Evolutionary conservation across 768 basidiomycete species (phyloP).

Genomic region (Leucosporidium yakuticum): DNA sequence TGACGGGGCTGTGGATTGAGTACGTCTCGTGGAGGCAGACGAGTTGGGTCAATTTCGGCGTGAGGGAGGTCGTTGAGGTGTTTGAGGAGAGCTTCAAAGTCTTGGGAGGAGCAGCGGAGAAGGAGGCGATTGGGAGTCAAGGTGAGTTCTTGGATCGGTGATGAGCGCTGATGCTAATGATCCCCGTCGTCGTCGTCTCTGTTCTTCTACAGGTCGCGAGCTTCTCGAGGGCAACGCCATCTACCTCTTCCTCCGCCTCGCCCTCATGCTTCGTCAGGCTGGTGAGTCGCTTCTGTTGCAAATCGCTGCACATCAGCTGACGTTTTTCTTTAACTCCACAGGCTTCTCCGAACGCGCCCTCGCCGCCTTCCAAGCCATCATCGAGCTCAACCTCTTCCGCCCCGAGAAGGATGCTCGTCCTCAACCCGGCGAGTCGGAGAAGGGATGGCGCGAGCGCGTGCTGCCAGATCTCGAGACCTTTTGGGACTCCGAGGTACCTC

Average conservation of each 20-base stretch:
- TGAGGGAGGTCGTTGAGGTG: slow-evolving; percentile 42
- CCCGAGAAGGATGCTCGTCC: slow-evolving; percentile 27
- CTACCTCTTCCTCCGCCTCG: slow-evolving; percentile 43
- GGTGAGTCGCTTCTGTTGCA: slow-evolving; percentile 38
- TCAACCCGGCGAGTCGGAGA: not conserved
- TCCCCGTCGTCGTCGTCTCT: not conserved
- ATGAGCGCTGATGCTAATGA: slow-evolving; percentile 13
- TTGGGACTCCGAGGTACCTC: slow-evolving; percentile 45
- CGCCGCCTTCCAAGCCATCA: slow-evolving; percentile 44
- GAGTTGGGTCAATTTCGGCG: slow-evolving; percentile 34
- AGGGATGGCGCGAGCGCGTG: slow-evolving; percentile 28
- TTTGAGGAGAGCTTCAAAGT: slow-evolving; percentile 41
- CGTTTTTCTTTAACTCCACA: slow-evolving; percentile 10
- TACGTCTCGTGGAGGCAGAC: slow-evolving; percentile 43
- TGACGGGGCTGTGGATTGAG: slow-evolving; percentile 42
- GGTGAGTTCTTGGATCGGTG: slow-evolving; percentile 16
- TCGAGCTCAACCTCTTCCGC: slow-evolving; percentile 46
- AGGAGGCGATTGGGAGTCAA: slow-evolving; percentile 7
- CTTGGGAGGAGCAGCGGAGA: slow-evolving; percentile 15
- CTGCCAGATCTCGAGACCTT: slow-evolving; percentile 42
- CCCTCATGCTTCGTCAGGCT: slow-evolving; percentile 44
- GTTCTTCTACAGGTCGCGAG: slow-evolving; percentile 26
- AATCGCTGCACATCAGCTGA: too few species aligned
- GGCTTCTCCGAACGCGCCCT: slow-evolving; percentile 44
- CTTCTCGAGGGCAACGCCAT: slow-evolving; percentile 43